phyloP scores from a whole-genome alignment of 345 rosid genomes.

The Dipteronia dyeriana region DNA sequence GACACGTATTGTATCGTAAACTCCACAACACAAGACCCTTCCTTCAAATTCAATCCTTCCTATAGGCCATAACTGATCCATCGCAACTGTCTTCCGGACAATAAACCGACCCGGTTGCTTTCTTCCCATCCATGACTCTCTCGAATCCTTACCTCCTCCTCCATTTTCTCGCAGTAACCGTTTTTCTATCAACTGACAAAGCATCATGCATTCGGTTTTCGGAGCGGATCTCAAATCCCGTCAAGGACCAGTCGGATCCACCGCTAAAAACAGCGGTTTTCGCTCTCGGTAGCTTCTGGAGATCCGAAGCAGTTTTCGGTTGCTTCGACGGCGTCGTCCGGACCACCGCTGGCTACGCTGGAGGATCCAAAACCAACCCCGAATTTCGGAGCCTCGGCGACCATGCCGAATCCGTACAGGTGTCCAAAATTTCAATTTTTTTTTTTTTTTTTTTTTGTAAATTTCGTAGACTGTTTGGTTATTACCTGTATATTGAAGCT shows the following conservation, averaged over 20 bases:
- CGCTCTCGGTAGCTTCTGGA: slow-evolving; percentile 94
- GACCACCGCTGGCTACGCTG: slow-evolving; percentile 70
- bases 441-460: no score
- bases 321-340: slow-evolving; percentile 81
- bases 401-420: slow-evolving; percentile 94
- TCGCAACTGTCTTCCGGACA: neutral
- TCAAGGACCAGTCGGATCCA: slow-evolving; percentile 38
- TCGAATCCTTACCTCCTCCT: slow-evolving; percentile 12
- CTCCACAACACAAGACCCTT: neutral
- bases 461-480: no score
- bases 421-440: neutral
- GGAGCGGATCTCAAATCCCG: slow-evolving; percentile 45
- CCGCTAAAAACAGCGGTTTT: slow-evolving; percentile 64
- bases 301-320: slow-evolving; percentile 92
- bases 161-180: slow-evolving; percentile 23
- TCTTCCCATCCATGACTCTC: slow-evolving; percentile 42
- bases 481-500: neutral
- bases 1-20: neutral
- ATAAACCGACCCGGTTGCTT: slow-evolving; percentile 13
- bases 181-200: slow-evolving; percentile 30
- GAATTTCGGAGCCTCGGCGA: slow-evolving; percentile 77
- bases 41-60: no score
- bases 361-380: slow-evolving; percentile 77
- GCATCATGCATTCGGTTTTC: slow-evolving; percentile 59
- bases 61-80: neutral